These are phyloP conservation scores for Nannochloris sp. DNA, from an alignment of 139 green algal species.

Conservation along the genomic window DNA sequence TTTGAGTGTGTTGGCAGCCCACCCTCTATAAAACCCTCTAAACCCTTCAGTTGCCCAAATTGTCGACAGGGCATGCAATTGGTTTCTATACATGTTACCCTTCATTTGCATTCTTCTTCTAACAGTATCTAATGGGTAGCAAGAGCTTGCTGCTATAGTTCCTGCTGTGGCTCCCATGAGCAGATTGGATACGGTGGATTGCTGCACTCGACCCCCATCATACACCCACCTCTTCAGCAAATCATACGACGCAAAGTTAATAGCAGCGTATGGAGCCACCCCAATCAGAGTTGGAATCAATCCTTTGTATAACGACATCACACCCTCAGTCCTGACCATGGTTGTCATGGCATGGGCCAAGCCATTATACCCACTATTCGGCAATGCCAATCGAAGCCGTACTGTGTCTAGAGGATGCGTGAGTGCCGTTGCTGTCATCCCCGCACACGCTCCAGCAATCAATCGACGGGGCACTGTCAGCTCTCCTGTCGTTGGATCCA, in stretches of 20 bases:
- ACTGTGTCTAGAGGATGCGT: slow-evolving; percentile 93
- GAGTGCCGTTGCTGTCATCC: slow-evolving; percentile 89
- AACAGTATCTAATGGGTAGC: slow-evolving; percentile 89
- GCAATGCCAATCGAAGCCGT: slow-evolving; percentile 76
- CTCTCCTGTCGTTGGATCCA: slow-evolving; percentile 36
- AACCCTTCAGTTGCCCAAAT: slow-evolving; percentile 61
- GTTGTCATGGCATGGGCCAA: slow-evolving; percentile 45
- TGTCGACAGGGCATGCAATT: slow-evolving; percentile 31
- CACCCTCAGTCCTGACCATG: slow-evolving; percentile 62
- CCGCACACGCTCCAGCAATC: slow-evolving; percentile 72
- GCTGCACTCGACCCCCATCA: slow-evolving; percentile 13
- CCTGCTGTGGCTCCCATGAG: slow-evolving; percentile 58
- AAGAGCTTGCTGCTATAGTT: slow-evolving; percentile 64
- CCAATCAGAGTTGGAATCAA: slow-evolving; percentile 84
- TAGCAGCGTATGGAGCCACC: slow-evolving; percentile 89
- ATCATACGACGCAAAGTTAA: slow-evolving; percentile 95
- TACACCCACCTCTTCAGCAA: slow-evolving; percentile 68
- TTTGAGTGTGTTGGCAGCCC: slow-evolving; percentile 84
- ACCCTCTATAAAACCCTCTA: slow-evolving; percentile 82
- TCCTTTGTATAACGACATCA: slow-evolving; percentile 75
- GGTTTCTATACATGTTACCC: slow-evolving; percentile 61
- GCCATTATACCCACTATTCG: slow-evolving; percentile 61
- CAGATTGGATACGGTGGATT: slow-evolving; percentile 61
- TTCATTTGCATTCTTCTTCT: slow-evolving; percentile 84
- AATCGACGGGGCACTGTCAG: slow-evolving; percentile 59